phyloP scores from a whole-genome alignment of 768 basidiomycete genomes.

The Pulveroboletus sp. region DNA sequence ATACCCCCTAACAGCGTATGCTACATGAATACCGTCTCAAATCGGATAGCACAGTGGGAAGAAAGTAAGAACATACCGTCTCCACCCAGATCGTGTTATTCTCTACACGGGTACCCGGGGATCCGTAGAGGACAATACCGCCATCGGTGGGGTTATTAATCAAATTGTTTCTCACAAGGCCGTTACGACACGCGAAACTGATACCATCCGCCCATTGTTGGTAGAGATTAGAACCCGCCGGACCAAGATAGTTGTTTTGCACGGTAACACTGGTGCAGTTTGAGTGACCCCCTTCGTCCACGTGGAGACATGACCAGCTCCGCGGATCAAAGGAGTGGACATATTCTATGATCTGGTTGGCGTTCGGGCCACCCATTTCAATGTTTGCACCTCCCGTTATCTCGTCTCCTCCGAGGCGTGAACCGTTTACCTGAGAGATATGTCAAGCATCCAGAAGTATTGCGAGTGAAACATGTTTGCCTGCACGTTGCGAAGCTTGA shows the following conservation, averaged over 20 bases:
- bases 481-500: too few relatives aligned
- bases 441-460: too few relatives aligned
- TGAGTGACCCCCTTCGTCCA: conserved; percentile 58
- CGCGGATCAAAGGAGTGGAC: conserved; percentile 75
- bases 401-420: too few relatives aligned
- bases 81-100: conserved; percentile 76
- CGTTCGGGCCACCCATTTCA: conserved; percentile 77
- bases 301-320: conserved; percentile 80
- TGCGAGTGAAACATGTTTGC: too few relatives aligned
- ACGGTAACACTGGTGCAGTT: conserved; percentile 61
- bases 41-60: background rate
- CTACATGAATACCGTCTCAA: conserved; percentile 31
- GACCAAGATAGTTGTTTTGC: conserved; percentile 82
- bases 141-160: conserved; percentile 74
- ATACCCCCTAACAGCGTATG: conserved; percentile 71
- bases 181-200: conserved; percentile 64
- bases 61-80: conserved; percentile 42
- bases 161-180: conserved; percentile 62
- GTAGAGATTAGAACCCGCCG: conserved; percentile 61
- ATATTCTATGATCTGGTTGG: conserved; percentile 69
- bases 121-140: conserved; percentile 73
- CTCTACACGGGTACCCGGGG: conserved; percentile 66
- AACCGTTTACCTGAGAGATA: too few relatives aligned
- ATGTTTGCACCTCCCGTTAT: too few relatives aligned
- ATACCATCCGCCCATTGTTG: conserved; percentile 83